A percentile compares a stretch with the other conserved stretches of the same genome.
phyloP scores from a whole-genome alignment of 805 yeast species.

The Jamesozyma spencerorum region DNA sequence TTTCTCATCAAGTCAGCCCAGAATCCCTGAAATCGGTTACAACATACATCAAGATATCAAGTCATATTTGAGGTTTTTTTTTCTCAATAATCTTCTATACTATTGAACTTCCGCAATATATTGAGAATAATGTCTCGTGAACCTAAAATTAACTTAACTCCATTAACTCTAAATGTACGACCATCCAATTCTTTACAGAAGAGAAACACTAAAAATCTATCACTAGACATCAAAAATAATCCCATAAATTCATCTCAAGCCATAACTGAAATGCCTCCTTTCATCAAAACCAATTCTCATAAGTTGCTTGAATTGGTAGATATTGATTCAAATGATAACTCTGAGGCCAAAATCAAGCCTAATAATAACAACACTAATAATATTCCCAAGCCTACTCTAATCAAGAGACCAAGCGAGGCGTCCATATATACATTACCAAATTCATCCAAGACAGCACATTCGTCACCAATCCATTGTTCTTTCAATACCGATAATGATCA shows the following conservation, averaged over 20 bases:
- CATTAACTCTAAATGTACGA: constrained; percentile 5
- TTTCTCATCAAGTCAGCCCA: too few relatives aligned
- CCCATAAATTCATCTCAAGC: not conserved
- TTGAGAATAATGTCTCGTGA: not conserved
- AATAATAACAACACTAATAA: not conserved
- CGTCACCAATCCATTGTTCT: constrained; percentile 1
- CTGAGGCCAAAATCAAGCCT: not conserved
- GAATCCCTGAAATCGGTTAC: too few relatives aligned
- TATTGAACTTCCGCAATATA: not conserved
- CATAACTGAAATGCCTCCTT: not conserved
- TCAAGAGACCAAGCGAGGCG: constrained; percentile 16
- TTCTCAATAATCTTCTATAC: not conserved
- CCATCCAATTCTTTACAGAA: constrained; percentile 18
- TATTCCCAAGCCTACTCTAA: constrained; percentile 2
- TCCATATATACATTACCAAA: constrained; percentile 13
- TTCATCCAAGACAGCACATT: not conserved
- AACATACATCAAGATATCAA: not conserved
- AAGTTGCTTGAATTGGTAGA: not conserved
- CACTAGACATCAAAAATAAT: constrained; percentile 6
- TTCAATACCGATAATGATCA: constrained; percentile 1
- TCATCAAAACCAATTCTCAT: not conserved
- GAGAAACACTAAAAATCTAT: constrained; percentile 26
- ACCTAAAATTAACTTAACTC: not conserved
- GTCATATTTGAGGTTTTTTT: not conserved
- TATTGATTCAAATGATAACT: not conserved